Evolutionary conservation across 2,329 filamentous ascomycete species (phyloP).

Genomic region (Alternaria sp.): DNA sequence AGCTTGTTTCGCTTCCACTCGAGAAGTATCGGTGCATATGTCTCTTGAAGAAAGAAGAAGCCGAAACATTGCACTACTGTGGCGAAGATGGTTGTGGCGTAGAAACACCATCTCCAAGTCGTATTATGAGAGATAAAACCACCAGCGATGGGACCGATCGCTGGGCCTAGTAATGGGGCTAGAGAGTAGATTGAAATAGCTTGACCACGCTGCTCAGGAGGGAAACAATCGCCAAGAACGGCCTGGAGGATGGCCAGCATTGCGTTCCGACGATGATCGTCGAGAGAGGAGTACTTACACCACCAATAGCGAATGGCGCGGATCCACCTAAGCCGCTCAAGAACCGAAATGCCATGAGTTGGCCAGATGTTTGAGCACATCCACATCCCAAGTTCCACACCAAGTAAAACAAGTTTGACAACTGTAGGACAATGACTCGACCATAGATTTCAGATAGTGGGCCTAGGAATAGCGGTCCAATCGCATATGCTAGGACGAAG

Average conservation of each 20-base stretch:
- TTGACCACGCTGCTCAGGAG: constrained; percentile 68
- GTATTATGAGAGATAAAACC: constrained; percentile 70
- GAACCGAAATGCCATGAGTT: constrained; percentile 52
- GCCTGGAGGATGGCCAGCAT: constrained; percentile 35
- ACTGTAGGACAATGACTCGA: constrained; percentile 49
- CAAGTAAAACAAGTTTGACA: constrained; percentile 52
- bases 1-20: constrained; percentile 65
- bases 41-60: constrained; percentile 70
- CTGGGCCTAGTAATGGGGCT: constrained; percentile 70
- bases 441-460: constrained; percentile 53
- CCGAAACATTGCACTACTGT: constrained; percentile 69
- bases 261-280: not conserved
- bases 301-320: constrained; percentile 52
- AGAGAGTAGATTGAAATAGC: constrained; percentile 70
- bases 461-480: constrained; percentile 51
- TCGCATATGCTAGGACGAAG: constrained; percentile 53
- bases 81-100: constrained; percentile 69
- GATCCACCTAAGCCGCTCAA: constrained; percentile 50
- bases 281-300: constrained; percentile 29
- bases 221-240: constrained; percentile 64
- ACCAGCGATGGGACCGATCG: constrained; percentile 70
- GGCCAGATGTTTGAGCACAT: constrained; percentile 46
- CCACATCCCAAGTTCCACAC: constrained; percentile 53
- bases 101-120: constrained; percentile 79
- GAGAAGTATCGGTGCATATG: constrained; percentile 71